These are phyloP conservation scores for Trametes gibbosa DNA, from an alignment of 768 basidiomycete species.

Conservation along the genomic window DNA sequence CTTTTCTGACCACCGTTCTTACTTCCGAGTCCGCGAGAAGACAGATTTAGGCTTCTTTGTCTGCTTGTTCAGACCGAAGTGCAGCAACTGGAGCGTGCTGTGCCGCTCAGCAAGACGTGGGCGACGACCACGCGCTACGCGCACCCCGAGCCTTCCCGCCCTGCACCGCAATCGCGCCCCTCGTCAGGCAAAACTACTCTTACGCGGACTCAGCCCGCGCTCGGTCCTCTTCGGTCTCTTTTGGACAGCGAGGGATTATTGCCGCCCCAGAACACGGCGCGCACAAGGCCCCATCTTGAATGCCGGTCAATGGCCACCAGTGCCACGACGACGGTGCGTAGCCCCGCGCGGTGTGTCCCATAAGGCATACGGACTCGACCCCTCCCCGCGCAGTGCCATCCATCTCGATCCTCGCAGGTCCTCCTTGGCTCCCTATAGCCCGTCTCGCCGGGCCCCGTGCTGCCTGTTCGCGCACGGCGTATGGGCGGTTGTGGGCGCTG, in stretches of 20 bases:
- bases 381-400: no score
- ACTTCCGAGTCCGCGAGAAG: no score
- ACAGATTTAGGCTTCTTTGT: no score
- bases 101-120: no score
- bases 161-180: background rate
- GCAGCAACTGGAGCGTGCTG: no score
- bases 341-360: background rate
- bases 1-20: no score
- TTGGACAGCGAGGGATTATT: background rate
- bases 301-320: background rate
- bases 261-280: no score
- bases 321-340: background rate
- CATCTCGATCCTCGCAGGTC: no score
- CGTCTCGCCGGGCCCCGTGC: background rate
- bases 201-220: no score
- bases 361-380: background rate
- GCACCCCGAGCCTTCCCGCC: background rate
- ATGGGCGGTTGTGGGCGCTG: conserved; percentile 7
- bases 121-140: no score
- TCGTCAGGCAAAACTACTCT: background rate
- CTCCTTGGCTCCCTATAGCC: background rate
- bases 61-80: no score
- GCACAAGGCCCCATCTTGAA: no score
- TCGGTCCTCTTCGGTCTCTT: background rate
- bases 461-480: background rate